A percentile compares a stretch with the other conserved stretches of the same genome.
Conservation (phyloP, 2,329 filamentous ascomycete genomes). For the Alternaria sp. region DNA sequence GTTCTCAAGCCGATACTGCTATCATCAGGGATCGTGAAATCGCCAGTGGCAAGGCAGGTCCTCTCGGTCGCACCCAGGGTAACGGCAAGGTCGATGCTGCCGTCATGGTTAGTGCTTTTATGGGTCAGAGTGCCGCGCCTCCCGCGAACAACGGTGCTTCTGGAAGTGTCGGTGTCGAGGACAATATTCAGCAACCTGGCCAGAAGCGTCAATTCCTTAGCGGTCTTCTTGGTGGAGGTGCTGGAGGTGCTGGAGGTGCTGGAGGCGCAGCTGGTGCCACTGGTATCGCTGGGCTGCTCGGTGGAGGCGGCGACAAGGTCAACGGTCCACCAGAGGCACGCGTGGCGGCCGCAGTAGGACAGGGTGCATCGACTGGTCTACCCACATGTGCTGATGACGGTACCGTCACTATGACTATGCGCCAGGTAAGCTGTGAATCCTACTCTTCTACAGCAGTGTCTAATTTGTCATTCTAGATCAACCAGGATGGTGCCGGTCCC, state of each 20-base stretch:
- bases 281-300: constrained; percentile 43
- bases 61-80: constrained; percentile 70
- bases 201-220: constrained; percentile 46
- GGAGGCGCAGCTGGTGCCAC: constrained; percentile 39
- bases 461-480: constrained; percentile 54
- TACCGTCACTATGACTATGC: constrained; percentile 69
- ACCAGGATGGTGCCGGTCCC: constrained; percentile 74
- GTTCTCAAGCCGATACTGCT: constrained; percentile 71
- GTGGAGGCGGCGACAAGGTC: constrained; percentile 58
- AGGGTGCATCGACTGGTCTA: constrained; percentile 63
- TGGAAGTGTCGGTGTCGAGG: constrained; percentile 44
- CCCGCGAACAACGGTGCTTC: constrained; percentile 46
- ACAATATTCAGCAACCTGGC: constrained; percentile 37
- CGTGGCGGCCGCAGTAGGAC: constrained; percentile 64
- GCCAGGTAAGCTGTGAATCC: constrained; percentile 55
- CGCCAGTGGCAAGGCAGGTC: constrained; percentile 60
- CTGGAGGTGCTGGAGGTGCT: constrained; percentile 32
- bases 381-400: constrained; percentile 70
- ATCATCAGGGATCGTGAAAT: constrained; percentile 72
- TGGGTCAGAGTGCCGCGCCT: constrained; percentile 53
- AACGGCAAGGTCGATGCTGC: constrained; percentile 68
- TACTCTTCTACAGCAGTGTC: background rate
- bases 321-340: constrained; percentile 60
- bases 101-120: constrained; percentile 68
- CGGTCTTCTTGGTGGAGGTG: constrained; percentile 47